Evolutionary conservation across 1,284 basidiomycete genomes (phyloP).

Genomic region (Leccinum fallax): DNA sequence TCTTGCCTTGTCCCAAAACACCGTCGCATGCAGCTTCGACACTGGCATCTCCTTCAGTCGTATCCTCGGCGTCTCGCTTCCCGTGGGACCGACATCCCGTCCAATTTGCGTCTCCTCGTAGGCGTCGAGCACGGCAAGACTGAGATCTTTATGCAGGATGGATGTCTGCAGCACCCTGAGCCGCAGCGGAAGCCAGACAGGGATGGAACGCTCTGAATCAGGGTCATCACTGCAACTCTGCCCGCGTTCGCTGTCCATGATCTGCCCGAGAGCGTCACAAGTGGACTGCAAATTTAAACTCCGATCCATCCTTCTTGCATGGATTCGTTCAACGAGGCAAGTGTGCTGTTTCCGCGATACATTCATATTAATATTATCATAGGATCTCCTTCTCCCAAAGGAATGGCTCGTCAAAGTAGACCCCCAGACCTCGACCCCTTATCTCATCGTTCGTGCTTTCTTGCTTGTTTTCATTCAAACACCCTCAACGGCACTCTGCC

Average conservation of each 20-base stretch:
- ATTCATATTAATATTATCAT: neutral
- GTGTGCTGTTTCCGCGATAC: neutral
- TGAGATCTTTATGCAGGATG: conserved; percentile 52
- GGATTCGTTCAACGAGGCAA: conserved; percentile 61
- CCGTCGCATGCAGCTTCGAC: conserved; percentile 75
- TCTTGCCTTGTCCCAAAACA: conserved; percentile 64
- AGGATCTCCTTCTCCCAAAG: conserved; percentile 59
- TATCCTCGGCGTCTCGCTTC: conserved; percentile 57
- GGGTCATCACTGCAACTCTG: conserved; percentile 11
- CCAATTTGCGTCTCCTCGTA: conserved; percentile 70
- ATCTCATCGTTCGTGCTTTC: conserved; percentile 61
- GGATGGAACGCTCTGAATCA: conserved; percentile 14
- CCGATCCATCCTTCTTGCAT: conserved; percentile 28
- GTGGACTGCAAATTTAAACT: conserved; percentile 21
- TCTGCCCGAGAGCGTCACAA: neutral
- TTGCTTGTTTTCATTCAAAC: conserved; percentile 13
- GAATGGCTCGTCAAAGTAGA: conserved; percentile 76
- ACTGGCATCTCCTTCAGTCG: conserved; percentile 81
- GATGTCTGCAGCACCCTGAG: conserved; percentile 56
- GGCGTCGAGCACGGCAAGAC: conserved; percentile 61
- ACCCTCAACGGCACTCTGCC: conserved; percentile 11
- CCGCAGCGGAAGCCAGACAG: conserved; percentile 45
- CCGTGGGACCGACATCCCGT: conserved; percentile 56
- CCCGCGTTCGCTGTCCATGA: conserved; percentile 16
- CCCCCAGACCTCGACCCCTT: conserved; percentile 57